A percentile compares a stretch with the other conserved stretches of the same genome.
These are phyloP conservation scores for Aspergillus nomiae DNA, from an alignment of 2,329 filamentous ascomycete species.

Conservation along the genomic window DNA sequence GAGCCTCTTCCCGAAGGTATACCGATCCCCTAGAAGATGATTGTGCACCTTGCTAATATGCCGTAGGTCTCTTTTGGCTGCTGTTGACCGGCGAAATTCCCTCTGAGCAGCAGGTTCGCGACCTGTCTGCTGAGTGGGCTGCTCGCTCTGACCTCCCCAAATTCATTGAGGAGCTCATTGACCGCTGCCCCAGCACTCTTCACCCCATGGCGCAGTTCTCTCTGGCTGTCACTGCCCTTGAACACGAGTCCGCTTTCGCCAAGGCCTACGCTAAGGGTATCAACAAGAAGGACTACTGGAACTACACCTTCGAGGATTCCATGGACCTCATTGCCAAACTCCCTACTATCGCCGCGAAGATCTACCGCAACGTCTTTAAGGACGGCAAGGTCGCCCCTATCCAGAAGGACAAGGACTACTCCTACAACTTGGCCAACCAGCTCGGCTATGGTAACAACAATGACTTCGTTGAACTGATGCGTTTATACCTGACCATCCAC, in stretches of 20 bases:
- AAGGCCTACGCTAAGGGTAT: slow-evolving; percentile 99
- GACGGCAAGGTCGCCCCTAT: slow-evolving; percentile 95
- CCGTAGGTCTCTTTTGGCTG: slow-evolving; percentile 93
- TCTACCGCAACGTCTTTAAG: slow-evolving; percentile 99
- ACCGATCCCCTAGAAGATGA: background rate
- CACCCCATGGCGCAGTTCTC: slow-evolving; percentile 99
- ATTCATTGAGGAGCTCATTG: slow-evolving; percentile 98
- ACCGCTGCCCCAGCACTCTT: slow-evolving; percentile 97
- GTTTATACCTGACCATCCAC: slow-evolving; percentile 99
- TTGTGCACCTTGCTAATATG: slow-evolving; percentile 16
- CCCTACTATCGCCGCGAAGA: slow-evolving; percentile 94
- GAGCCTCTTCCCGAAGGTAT: slow-evolving; percentile 93
- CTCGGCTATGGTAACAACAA: slow-evolving; percentile 93
- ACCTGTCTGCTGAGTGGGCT: slow-evolving; percentile 98
- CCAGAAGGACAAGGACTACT: slow-evolving; percentile 99
- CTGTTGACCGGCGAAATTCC: slow-evolving; percentile 97
- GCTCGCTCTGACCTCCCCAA: slow-evolving; percentile 95
- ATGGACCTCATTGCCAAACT: slow-evolving; percentile 99
- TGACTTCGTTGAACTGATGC: slow-evolving; percentile 98
- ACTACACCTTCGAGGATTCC: slow-evolving; percentile 98
- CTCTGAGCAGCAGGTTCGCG: slow-evolving; percentile 95
- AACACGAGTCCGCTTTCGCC: slow-evolving; percentile 96
- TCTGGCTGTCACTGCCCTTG: slow-evolving; percentile 92
- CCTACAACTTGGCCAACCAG: slow-evolving; percentile 99
- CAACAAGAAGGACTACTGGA: slow-evolving; percentile 99